phyloP scores from a whole-genome alignment of 2,329 filamentous ascomycete genomes.

The Colletotrichum sp. region DNA sequence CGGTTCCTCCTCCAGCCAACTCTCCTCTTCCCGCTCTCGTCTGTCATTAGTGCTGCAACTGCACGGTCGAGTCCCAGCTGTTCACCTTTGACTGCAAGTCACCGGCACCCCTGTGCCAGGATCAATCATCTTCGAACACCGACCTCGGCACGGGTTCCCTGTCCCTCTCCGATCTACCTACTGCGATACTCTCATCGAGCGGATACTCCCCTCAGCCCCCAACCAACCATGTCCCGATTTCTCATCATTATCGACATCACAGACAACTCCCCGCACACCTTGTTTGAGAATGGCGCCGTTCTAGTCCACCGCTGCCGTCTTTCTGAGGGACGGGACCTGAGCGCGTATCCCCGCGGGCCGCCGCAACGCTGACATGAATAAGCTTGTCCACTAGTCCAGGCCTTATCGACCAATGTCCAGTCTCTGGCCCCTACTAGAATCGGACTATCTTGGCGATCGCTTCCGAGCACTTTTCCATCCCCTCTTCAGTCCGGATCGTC shows the following conservation, averaged over 20 bases:
- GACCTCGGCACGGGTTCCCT: not conserved
- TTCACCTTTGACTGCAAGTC: not conserved
- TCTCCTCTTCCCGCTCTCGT: not conserved
- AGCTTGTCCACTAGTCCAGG: slow-evolving; percentile 10
- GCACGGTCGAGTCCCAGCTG: not conserved
- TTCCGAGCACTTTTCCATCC: not conserved
- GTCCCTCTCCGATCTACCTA: not conserved
- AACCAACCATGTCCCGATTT: not conserved
- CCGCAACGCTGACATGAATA: slow-evolving; percentile 2
- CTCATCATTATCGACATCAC: not conserved
- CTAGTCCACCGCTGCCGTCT: not conserved
- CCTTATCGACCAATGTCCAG: not conserved
- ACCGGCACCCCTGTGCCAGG: not conserved
- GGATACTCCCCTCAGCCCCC: not conserved
- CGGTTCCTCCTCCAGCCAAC: not conserved
- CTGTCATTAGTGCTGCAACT: not conserved
- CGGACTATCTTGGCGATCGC: not conserved
- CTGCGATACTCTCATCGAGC: not conserved
- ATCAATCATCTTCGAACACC: not conserved
- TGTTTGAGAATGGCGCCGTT: not conserved
- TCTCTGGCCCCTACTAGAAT: not conserved
- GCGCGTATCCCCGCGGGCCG: slow-evolving; percentile 2
- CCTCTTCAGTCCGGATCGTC: slow-evolving; percentile 1
- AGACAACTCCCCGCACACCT: not conserved
- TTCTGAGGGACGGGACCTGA: not conserved